These are phyloP conservation scores for Tuber brumale DNA, from an alignment of 495 filamentous ascomycete species.

Conservation along the genomic window DNA sequence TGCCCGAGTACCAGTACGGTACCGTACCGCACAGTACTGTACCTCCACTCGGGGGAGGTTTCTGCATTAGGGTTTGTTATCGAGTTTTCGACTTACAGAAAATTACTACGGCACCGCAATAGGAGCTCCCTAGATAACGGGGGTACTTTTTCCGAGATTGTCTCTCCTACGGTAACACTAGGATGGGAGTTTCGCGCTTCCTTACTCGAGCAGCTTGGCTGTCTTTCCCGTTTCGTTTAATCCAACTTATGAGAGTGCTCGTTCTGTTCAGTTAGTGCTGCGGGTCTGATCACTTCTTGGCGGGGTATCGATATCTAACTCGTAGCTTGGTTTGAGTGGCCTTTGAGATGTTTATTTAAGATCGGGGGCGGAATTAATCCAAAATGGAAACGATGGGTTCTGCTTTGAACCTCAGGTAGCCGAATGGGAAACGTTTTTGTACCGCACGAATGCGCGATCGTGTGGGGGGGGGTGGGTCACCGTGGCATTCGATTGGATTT, in stretches of 20 bases:
- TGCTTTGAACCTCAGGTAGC: not conserved
- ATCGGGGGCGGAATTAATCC: constrained; percentile 16
- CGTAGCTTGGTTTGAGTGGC: constrained; percentile 9
- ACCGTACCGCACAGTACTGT: too few relatives aligned
- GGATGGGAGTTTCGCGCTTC: not conserved
- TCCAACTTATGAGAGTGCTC: constrained; percentile 1
- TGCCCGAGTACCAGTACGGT: too few relatives aligned
- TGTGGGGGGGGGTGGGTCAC: not conserved
- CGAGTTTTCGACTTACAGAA: not conserved
- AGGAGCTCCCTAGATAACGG: not conserved
- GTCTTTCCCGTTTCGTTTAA: not conserved
- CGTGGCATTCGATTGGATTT: not conserved
- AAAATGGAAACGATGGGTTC: not conserved
- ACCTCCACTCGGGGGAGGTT: not conserved
- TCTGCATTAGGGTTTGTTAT: not conserved
- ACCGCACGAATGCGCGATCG: not conserved
- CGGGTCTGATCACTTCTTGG: constrained; percentile 14
- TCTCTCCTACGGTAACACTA: not conserved
- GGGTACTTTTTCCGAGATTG: not conserved
- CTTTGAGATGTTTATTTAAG: constrained; percentile 31
- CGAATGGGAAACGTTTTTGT: constrained; percentile 1
- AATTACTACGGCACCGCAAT: not conserved
- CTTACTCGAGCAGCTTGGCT: not conserved
- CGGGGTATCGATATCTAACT: constrained; percentile 23
- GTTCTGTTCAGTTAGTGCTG: not conserved